Base-by-base conservation (phyloP, 2,329 filamentous ascomycete genomes). In the Lachnellula suecica region DNA sequence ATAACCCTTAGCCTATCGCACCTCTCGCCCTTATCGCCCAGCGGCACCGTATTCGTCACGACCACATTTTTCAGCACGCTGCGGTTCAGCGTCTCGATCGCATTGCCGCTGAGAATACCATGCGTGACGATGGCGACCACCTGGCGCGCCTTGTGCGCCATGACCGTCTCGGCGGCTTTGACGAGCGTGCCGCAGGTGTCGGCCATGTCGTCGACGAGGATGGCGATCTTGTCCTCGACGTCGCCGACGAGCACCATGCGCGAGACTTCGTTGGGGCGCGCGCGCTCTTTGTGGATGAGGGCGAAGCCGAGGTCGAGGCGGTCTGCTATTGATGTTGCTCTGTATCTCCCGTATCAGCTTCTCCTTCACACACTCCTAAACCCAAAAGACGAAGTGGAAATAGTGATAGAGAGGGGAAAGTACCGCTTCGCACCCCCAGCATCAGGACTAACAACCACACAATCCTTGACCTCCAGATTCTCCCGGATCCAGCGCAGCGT, bases 151-250 rank as follows among this genome's bases (percentile, higher is more conserved):
- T 91, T 90, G 66, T 97, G 87, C 63, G 90, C 81, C 70, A 93
- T 89, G 47, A 97, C 83, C 0, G 92, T 93, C 52, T 90, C 86
- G 15, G 93, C 94, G 2, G 92, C 94, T 75, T 97, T 97, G 70
- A 80, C 83, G 11, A 89, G 77, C 2, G 91, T 96, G 61, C 91
- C 91, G 70, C 92, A 97, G 4, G 93, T 97, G 69, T 97, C 93
- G 27, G 92, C 92, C 91, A 97, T 97, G 70, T 97, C 93, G 70
- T 97, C 93, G 44, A 99, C 93, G 44, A 99, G 85, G 67, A 99
- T 97, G 54, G 93, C 93, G 25, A 93, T 86, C 75, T 94, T 94
- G 74, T 89, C 89, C 61, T 85, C 82, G 43, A 97, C 94, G 60
- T 95, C 91, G 61, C 94, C 94, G 46, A 97, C 93, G n/a, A 99